Evolutionary conservation across 2,329 filamentous ascomycete species (phyloP).

Genomic region (Aspergillus floridensis): DNA sequence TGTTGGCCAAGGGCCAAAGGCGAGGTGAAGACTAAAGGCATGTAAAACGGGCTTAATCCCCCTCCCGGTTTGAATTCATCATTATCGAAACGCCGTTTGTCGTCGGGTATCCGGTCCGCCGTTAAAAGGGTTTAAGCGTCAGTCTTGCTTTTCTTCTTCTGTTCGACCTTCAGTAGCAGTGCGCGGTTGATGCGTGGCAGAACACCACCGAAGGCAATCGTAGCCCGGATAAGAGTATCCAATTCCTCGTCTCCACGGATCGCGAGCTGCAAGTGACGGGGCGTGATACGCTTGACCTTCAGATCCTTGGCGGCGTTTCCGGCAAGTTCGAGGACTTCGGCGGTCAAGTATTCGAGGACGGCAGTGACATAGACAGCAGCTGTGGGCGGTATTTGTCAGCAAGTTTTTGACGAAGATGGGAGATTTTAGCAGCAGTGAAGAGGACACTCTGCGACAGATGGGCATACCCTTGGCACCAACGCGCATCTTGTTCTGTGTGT

Average conservation of each 20-base stretch:
- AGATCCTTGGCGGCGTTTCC: constrained; percentile 99
- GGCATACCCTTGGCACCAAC: constrained; percentile 79
- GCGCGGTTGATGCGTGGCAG: constrained; percentile 98
- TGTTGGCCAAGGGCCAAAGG: background rate
- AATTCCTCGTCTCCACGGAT: constrained; percentile 98
- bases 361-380: constrained; percentile 97
- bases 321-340: constrained; percentile 95
- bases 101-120: constrained; percentile 23
- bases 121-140: constrained; percentile 29
- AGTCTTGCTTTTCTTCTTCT: constrained; percentile 84
- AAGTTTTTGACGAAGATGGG: background rate
- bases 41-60: constrained; percentile 11
- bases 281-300: constrained; percentile 99
- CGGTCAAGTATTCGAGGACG: constrained; percentile 95
- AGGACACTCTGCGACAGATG: background rate
- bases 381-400: constrained; percentile 26
- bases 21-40: constrained; percentile 15
- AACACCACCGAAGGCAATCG: constrained; percentile 97
- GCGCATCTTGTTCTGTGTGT: constrained; percentile 99
- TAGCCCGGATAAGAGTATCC: constrained; percentile 94
- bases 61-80: constrained; percentile 22
- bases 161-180: constrained; percentile 89
- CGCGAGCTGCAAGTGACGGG: constrained; percentile 93
- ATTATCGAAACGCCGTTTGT: constrained; percentile 23
- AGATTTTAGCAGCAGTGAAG: background rate